Base-by-base conservation (phyloP, 1,139 yeast species). In the Candida sojae region DNA sequence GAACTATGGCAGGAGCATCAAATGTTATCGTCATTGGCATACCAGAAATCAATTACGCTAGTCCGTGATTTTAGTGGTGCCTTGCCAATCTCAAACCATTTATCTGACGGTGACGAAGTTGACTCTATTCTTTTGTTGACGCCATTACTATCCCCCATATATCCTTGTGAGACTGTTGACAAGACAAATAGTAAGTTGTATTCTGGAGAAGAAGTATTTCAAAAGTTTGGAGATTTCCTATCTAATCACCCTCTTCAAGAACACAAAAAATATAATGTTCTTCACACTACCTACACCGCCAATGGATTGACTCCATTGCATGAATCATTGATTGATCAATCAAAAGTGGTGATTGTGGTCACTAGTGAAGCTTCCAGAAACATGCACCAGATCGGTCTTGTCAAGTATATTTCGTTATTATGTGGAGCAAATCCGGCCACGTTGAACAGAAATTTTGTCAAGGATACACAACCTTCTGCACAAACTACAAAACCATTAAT, bases 301-400 rank as follows among this genome's bases (percentile, higher is more conserved):
- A 82, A 83, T 55, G 88, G 88, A 0, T 68, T 84, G 36, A 80
- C 85, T 11, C 69, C 76, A 10, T 64, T 81, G 44, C 88, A 83
- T 56, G 88, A 84, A 56, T 67, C 74, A 32, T 67, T 83, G 46
- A 79, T 83, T 39, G 83, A 80, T 48, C 71, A 75, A 43, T 73
- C 85, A 8, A 79, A 80, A 49, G 79, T 80, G 2, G 83, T 83
- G 8, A 77, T 83, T 39, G 76, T 83, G 6, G 67, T 83, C 39
- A 82, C 87, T 6, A 80, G 86, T 4, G 88, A 83, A 57, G 86
- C 87, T 6, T 69, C 80, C 30, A 67, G 86, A 53, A 82, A 83
- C 60, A 79, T 82, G 80, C 82, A 82, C 59, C 88, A 83, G 60
- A 77, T 82, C n/a, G 84, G 85, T 2, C 76, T 83, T 39, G 82